Percentiles rank a stretch among this genome's conserved stretches.
phyloP scores from a whole-genome alignment of 306 rosid species.

The Castanea sativa region DNA sequence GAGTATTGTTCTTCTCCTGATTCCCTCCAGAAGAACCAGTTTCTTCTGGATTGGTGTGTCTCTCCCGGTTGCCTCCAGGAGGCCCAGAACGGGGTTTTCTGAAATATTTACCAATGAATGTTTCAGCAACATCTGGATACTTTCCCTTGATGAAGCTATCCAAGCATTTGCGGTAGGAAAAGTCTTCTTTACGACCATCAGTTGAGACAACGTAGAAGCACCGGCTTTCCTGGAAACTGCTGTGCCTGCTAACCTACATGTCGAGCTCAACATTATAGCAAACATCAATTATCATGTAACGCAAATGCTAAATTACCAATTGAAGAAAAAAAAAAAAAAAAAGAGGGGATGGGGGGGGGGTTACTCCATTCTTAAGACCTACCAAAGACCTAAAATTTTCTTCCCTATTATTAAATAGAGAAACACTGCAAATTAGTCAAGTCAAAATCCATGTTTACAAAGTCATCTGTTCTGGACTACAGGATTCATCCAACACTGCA shows the following conservation, averaged over 20 bases:
- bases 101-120: conserved; percentile 62
- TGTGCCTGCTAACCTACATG: conserved; percentile 68
- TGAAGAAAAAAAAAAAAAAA: neutral
- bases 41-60: conserved; percentile 11
- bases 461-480: too few species aligned
- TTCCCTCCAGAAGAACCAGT: conserved; percentile 14
- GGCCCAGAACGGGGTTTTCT: conserved; percentile 34
- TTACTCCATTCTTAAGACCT: too few species aligned
- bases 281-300: neutral
- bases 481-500: too few species aligned
- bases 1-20: conserved; percentile 16
- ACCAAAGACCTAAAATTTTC: too few species aligned
- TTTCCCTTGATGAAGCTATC: conserved; percentile 51
- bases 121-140: conserved; percentile 64
- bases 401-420: too few species aligned
- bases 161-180: conserved; percentile 75
- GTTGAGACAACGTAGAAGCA: conserved; percentile 71
- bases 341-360: neutral
- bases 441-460: too few species aligned
- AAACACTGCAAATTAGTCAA: too few species aligned
- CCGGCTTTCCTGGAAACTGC: conserved; percentile 67
- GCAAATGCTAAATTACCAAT: neutral
- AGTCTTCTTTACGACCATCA: conserved; percentile 69
- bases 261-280: conserved; percentile 9
- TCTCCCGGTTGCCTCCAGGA: conserved; percentile 28